Percentiles rank a stretch among this genome's conserved stretches.
Evolutionary conservation across 345 rosid genomes (phyloP).

Genomic region (Ceriops tagal): DNA sequence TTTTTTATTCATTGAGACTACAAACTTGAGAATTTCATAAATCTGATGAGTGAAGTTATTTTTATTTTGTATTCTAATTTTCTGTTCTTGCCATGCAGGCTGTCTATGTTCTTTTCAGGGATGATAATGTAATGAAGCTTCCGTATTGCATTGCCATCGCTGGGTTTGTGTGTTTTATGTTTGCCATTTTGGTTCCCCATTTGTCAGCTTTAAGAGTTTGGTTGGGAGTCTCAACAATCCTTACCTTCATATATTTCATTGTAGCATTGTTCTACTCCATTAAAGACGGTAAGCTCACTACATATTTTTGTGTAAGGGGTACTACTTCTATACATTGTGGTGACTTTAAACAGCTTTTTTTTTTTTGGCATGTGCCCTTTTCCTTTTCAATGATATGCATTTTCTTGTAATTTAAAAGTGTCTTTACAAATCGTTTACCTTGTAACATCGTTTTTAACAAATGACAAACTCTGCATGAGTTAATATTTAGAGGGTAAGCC

Average conservation of each 20-base stretch:
- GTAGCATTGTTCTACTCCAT: slow-evolving; percentile 57
- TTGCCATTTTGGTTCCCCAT: slow-evolving; percentile 82
- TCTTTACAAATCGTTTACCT: too few species aligned
- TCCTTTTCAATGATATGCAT: too few species aligned
- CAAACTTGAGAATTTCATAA: too few species aligned
- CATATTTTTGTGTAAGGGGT: background rate
- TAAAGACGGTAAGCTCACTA: slow-evolving; percentile 52
- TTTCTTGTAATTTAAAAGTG: background rate
- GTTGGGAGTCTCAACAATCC: slow-evolving; percentile 76
- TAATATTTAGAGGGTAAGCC: background rate
- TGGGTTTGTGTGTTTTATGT: slow-evolving; percentile 52
- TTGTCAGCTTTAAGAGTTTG: slow-evolving; percentile 78
- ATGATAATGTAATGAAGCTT: slow-evolving; percentile 50
- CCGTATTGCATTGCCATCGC: slow-evolving; percentile 51
- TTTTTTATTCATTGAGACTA: too few species aligned
- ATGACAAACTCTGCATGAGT: background rate
- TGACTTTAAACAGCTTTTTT: background rate
- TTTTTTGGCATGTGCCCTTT: background rate
- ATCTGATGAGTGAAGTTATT: background rate
- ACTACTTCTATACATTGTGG: background rate
- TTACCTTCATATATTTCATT: slow-evolving; percentile 58
- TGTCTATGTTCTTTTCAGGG: slow-evolving; percentile 43
- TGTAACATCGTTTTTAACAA: background rate
- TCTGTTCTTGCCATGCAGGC: slow-evolving; percentile 40
- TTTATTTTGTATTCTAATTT: background rate